Evolutionary conservation across 371 early-diverging fungal species (phyloP).

Genomic region (Lichtheimia ornata): DNA sequence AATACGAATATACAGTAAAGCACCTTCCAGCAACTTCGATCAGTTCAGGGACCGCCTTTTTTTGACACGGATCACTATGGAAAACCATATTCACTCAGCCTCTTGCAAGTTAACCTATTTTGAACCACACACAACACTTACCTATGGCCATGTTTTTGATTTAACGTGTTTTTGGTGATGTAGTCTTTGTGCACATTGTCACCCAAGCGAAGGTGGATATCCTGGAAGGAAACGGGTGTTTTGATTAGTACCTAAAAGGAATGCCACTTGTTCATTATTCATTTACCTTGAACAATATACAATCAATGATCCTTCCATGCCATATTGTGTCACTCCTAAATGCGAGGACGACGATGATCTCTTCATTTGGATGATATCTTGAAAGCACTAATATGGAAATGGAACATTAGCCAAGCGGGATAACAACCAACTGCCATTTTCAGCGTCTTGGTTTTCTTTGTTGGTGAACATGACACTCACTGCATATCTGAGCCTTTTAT

Average conservation of each 20-base stretch:
- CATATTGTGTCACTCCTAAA: not conserved
- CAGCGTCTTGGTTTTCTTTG: not conserved
- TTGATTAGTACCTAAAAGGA: too few species aligned
- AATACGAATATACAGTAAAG: conserved; percentile 10
- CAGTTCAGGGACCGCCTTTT: conserved; percentile 4
- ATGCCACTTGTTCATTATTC: too few species aligned
- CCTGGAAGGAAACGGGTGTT: too few species aligned
- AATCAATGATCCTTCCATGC: not conserved
- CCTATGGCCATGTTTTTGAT: not conserved
- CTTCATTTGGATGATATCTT: not conserved
- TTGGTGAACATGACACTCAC: conserved; percentile 36
- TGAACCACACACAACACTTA: not conserved
- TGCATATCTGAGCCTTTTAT: conserved; percentile 36
- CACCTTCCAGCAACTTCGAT: conserved; percentile 13
- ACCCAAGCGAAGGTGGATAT: not conserved
- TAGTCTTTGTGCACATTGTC: not conserved
- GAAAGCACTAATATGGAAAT: not conserved
- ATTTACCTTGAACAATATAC: too few species aligned
- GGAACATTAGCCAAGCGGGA: not conserved
- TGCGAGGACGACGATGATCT: not conserved
- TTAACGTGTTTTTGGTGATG: too few species aligned
- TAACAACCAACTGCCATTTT: not conserved
- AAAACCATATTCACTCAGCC: too few species aligned
- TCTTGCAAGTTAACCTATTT: not conserved
- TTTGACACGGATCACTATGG: not conserved